Base-by-base conservation (phyloP, 345 rosid species). In the Balakata baccata region DNA sequence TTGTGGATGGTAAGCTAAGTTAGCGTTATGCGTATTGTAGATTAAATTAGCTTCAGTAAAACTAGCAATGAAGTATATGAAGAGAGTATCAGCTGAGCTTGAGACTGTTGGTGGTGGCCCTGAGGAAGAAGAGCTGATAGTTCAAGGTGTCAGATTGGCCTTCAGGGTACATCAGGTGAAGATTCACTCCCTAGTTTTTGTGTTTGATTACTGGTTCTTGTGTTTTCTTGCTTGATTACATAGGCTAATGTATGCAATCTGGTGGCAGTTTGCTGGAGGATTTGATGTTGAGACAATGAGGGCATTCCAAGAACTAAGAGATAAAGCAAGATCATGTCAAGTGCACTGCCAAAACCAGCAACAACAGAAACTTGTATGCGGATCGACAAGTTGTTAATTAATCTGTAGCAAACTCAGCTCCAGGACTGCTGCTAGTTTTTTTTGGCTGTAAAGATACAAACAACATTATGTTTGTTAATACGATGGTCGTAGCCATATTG, bases 121-220 rank as follows among this genome's bases (percentile, higher is more conserved):
- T 0, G 99, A 95, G 79, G 98, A 96, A 81, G 99, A 96, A 71
- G 99, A 96, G 79, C 86, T 96, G 46, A 88, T 96, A 3, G 93
- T 96, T 12, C 97, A 96, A 84, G 93, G 98, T 0, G 99, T 96
- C 52, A 65, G 97, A 72, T 96, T 93, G 12, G 99, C 99, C 0
- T 96, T 96, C 86, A 96, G 99, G 49, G 99, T 93, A 11, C 99
- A 96, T 78, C 99, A 96, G 97, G 99, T 96, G 56, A 70, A 29
- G 18, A 25, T 13, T 61, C 16, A 3, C 12, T 17, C 10, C 0
- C 4, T 10, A 7, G 37, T 41, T 6, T 11, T 17, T 7, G 2
- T 25, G 11, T 39, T 11, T 13, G 20, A 18, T 34, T 2, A 11
- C 11, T n/a, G n/a, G n/a, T 9, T 46, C 10, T 17, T 34, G 43